These are phyloP conservation scores for Schwanniomyces polymorphus DNA, from an alignment of 805 yeast genomes.

Conservation along the genomic window DNA sequence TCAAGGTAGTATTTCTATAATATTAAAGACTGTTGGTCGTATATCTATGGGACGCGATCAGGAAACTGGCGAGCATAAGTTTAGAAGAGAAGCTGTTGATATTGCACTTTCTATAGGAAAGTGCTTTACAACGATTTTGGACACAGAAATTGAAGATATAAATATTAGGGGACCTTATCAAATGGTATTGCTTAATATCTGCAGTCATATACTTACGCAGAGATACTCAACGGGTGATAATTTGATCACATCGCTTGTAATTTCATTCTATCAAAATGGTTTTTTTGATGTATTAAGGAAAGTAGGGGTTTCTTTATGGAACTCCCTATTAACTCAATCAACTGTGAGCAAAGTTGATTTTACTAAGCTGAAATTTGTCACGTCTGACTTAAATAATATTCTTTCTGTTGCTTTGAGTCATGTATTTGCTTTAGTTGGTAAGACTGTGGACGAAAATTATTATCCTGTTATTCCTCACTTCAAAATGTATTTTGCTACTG, in stretches of 20 bases:
- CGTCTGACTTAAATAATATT: slow-evolving; percentile 33
- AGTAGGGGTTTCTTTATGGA: slow-evolving; percentile 19
- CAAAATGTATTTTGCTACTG: slow-evolving; percentile 20
- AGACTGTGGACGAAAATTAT: slow-evolving; percentile 38
- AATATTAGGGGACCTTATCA: slow-evolving; percentile 23
- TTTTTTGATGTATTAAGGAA: slow-evolving; percentile 40
- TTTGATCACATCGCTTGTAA: slow-evolving; percentile 40
- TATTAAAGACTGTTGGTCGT: slow-evolving; percentile 44
- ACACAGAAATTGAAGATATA: slow-evolving; percentile 14
- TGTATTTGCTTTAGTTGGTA: slow-evolving; percentile 45
- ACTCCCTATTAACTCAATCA: slow-evolving; percentile 11
- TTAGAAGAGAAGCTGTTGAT: slow-evolving; percentile 41
- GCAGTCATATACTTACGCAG: slow-evolving; percentile 37
- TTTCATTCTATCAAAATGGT: slow-evolving; percentile 52
- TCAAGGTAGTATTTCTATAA: slow-evolving; percentile 43
- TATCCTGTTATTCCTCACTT: slow-evolving; percentile 40
- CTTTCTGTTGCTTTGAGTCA: slow-evolving; percentile 45
- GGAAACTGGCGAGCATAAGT: slow-evolving; percentile 31
- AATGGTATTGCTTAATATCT: slow-evolving; percentile 33
- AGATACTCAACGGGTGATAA: slow-evolving; percentile 21
- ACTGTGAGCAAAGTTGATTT: slow-evolving; percentile 15
- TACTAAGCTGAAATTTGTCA: slow-evolving; percentile 31
- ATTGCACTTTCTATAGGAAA: slow-evolving; percentile 34
- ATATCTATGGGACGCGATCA: slow-evolving; percentile 50
- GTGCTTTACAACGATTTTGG: slow-evolving; percentile 25